phyloP scores from a whole-genome alignment of 495 filamentous ascomycete species.

The Tuber brumale region DNA sequence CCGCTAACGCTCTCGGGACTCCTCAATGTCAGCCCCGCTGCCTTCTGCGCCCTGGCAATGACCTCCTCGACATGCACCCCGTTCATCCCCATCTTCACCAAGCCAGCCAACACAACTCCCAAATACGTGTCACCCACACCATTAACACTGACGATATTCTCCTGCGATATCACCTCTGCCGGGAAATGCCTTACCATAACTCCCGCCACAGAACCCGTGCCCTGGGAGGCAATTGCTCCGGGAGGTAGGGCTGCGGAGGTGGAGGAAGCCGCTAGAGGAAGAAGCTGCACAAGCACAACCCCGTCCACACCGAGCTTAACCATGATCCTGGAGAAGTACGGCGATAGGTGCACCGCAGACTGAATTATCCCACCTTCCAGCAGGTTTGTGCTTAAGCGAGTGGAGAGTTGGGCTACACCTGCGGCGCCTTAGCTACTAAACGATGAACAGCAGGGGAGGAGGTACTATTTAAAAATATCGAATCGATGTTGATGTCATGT shows the following conservation, averaged over 20 bases:
- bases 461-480: constrained; percentile 28
- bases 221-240: constrained; percentile 3
- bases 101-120: constrained; percentile 67
- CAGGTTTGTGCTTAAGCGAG: constrained; percentile 53
- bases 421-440: not conserved
- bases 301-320: constrained; percentile 76
- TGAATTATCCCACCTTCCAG: constrained; percentile 79
- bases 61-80: constrained; percentile 50
- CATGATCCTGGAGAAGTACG: constrained; percentile 74
- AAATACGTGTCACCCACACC: constrained; percentile 91
- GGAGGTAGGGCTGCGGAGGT: not conserved
- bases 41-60: constrained; percentile 62
- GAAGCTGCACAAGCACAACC: constrained; percentile 67
- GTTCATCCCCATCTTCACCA: constrained; percentile 31
- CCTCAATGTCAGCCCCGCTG: constrained; percentile 66
- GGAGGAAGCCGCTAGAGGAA: constrained; percentile 54
- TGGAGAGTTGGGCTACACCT: constrained; percentile 49
- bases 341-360: constrained; percentile 74
- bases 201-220: constrained; percentile 25
- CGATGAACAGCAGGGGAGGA: not conserved
- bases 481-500: constrained; percentile 58
- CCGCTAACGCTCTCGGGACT: constrained; percentile 64
- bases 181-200: constrained; percentile 76
- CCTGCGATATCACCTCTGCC: constrained; percentile 52
- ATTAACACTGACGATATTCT: constrained; percentile 78